phyloP scores from a whole-genome alignment of 345 rosid species.

The Eucalyptus cladocalyx region DNA sequence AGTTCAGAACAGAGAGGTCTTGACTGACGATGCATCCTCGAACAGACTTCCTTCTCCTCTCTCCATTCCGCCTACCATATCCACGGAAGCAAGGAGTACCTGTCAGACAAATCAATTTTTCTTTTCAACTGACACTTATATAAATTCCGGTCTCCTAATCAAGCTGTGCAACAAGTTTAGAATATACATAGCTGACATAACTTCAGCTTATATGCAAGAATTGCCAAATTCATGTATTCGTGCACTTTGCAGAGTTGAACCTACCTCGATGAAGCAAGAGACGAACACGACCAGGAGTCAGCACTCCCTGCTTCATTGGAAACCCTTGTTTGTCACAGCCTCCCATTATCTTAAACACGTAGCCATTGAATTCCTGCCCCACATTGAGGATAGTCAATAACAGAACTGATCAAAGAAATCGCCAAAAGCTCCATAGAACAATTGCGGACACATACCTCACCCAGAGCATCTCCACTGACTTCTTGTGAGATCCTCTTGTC shows the following conservation, averaged over 20 bases:
- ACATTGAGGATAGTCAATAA: not conserved
- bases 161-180: not conserved
- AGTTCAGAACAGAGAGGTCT: constrained; percentile 78
- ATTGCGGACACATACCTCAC: constrained; percentile 34
- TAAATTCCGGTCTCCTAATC: not conserved
- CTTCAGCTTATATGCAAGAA: constrained; percentile 9
- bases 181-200: not conserved
- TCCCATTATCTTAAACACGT: constrained; percentile 81
- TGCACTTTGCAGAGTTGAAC: not conserved
- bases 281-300: constrained; percentile 78
- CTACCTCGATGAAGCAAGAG: constrained; percentile 72
- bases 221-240: not conserved
- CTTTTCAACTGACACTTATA: not conserved
- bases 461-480: constrained; percentile 68
- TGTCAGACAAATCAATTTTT: not conserved
- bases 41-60: constrained; percentile 15
- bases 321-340: constrained; percentile 94
- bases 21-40: constrained; percentile 89
- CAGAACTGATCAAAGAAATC: not conserved
- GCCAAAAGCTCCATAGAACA: not conserved
- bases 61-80: constrained; percentile 49
- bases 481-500: constrained; percentile 93
- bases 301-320: constrained; percentile 89
- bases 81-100: constrained; percentile 76
- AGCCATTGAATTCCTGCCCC: constrained; percentile 69